Conservation (phyloP, 306 rosid species). For the Vigna hirtella region DNA sequence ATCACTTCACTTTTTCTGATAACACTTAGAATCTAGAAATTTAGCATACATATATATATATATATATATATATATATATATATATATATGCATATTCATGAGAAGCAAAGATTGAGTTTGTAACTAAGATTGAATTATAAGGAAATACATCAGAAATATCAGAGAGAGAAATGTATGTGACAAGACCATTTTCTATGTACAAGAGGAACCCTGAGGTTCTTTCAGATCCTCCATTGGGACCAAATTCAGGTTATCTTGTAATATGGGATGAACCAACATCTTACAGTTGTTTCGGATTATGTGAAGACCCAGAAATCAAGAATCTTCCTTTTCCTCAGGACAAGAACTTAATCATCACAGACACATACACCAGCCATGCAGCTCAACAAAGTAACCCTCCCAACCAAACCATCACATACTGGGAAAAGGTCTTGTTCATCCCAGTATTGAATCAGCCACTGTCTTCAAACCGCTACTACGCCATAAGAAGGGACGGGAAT, state of each 20-base stretch:
- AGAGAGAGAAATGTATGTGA: constrained; percentile 43
- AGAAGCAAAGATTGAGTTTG: too few relatives aligned
- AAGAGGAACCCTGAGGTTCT: constrained; percentile 32
- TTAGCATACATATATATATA: neutral
- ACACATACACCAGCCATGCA: neutral
- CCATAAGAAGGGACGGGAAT: constrained; percentile 51
- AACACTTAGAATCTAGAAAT: neutral
- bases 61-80: too few relatives aligned
- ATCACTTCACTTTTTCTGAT: neutral
- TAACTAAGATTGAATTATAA: neutral
- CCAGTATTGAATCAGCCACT: constrained; percentile 66
- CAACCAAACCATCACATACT: neutral
- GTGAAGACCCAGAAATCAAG: constrained; percentile 11
- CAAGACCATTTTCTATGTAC: constrained; percentile 45
- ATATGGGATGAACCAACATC: constrained; percentile 40
- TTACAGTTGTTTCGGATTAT: constrained; percentile 38
- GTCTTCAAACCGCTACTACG: constrained; percentile 60
- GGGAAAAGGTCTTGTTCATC: constrained; percentile 54
- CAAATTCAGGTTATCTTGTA: constrained; percentile 50
- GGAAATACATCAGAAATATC: neutral
- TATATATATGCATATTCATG: too few relatives aligned
- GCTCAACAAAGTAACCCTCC: neutral
- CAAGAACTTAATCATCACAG: constrained; percentile 40
- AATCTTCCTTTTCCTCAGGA: constrained; percentile 53
- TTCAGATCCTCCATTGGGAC: constrained; percentile 45